Percentiles rank a stretch among this genome's conserved stretches.
Evolutionary conservation across 1,284 basidiomycete genomes (phyloP).

Genomic region (Puccinia hordei): DNA sequence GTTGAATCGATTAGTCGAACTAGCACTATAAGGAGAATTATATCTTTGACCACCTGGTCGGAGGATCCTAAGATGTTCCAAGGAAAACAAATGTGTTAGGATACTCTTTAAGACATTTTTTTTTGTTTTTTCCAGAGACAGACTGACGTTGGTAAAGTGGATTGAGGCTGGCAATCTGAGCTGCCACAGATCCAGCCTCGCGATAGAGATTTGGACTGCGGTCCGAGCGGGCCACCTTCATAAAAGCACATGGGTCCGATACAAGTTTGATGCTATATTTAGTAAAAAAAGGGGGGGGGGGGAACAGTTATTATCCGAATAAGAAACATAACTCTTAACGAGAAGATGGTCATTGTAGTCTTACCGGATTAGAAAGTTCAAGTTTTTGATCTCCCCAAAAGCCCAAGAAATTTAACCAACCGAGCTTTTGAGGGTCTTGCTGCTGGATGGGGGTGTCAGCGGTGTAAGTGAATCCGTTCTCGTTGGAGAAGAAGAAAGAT

Average conservation of each 20-base stretch:
- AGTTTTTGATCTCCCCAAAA: constrained; percentile 43
- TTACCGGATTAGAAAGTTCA: constrained; percentile 28
- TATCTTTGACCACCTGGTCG: neutral
- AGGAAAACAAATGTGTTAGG: too few relatives aligned
- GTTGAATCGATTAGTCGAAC: neutral
- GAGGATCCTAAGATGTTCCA: neutral
- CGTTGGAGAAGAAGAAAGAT: constrained; percentile 39
- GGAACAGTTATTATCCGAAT: too few relatives aligned
- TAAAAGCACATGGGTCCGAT: constrained; percentile 40
- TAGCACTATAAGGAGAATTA: neutral
- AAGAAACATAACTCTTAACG: too few relatives aligned
- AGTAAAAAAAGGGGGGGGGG: too few relatives aligned
- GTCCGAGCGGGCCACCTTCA: constrained; percentile 32
- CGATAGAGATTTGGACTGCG: constrained; percentile 34
- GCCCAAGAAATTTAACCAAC: constrained; percentile 34
- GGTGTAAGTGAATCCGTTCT: constrained; percentile 32
- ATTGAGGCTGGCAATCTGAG: constrained; percentile 39
- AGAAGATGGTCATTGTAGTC: neutral
- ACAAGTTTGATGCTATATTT: constrained; percentile 35
- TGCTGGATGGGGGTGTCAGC: constrained; percentile 20
- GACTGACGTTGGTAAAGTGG: constrained; percentile 27
- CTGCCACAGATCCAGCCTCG: constrained; percentile 32
- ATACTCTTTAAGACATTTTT: too few relatives aligned
- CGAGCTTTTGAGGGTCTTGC: constrained; percentile 21
- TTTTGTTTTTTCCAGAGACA: too few relatives aligned